Percentiles rank a stretch among this genome's conserved stretches.
phyloP scores from a whole-genome alignment of 441 rosid species.

The Arabidopsis hybrid region DNA sequence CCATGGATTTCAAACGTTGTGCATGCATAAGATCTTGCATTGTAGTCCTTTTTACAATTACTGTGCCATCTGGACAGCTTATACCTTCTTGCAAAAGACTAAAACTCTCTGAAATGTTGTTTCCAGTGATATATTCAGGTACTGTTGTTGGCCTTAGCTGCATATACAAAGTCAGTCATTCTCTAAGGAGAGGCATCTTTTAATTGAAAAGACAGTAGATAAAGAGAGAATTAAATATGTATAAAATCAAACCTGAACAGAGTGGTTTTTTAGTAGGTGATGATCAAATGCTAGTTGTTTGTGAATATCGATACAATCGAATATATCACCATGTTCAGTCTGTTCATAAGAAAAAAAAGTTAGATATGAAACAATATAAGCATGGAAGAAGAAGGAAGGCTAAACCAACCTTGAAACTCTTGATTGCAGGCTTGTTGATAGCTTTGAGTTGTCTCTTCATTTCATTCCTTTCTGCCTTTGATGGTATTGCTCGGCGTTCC shows the following conservation, averaged over 20 bases:
- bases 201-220: not conserved
- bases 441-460: not conserved
- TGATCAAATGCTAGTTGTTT: slow-evolving; percentile 43
- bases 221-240: not conserved
- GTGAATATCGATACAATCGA: slow-evolving; percentile 32
- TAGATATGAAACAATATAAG: not conserved
- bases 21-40: slow-evolving; percentile 27
- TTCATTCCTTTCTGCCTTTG: not conserved
- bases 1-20: slow-evolving; percentile 20
- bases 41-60: slow-evolving; percentile 24
- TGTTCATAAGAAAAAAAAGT: not conserved
- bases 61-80: slow-evolving; percentile 33
- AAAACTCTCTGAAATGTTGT: not conserved
- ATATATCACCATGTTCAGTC: slow-evolving; percentile 30
- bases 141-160: slow-evolving; percentile 37
- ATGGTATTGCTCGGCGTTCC: not conserved
- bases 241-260: slow-evolving; percentile 30
- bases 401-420: not conserved
- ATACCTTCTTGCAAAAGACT: slow-evolving; percentile 15
- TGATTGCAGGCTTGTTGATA: not conserved
- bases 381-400: not conserved
- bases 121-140: not conserved
- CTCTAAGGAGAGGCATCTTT: not conserved
- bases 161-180: not conserved
- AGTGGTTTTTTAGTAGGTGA: slow-evolving; percentile 30